These are phyloP conservation scores for Trypanosoma brucei DNA, from an alignment of 208 protist genomes.

Conservation along the genomic window DNA sequence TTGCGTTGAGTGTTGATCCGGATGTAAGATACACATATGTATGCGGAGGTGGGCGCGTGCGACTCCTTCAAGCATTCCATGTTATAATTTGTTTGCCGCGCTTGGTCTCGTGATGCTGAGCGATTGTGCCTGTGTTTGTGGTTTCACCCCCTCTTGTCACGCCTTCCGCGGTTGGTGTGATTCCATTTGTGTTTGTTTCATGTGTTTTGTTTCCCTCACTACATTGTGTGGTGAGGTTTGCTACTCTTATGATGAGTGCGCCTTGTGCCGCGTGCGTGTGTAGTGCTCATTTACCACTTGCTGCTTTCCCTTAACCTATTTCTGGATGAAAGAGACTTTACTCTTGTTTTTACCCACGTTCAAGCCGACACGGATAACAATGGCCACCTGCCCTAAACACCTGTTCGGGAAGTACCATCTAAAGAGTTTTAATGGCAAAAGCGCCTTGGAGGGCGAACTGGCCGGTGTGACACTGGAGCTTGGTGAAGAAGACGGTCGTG, in stretches of 20 bases:
- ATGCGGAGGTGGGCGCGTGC: neutral
- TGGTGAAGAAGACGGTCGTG: conserved; percentile 24
- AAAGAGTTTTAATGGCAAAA: conserved; percentile 6
- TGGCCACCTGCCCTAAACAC: neutral
- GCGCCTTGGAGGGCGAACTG: neutral
- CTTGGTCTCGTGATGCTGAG: neutral
- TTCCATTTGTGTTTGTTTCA: too few species aligned
- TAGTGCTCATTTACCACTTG: too few species aligned
- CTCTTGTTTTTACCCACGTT: neutral
- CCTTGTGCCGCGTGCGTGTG: too few species aligned
- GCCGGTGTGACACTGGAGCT: conserved; percentile 4
- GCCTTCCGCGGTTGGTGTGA: too few species aligned
- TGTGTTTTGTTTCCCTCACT: too few species aligned
- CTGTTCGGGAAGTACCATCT: conserved; percentile 6
- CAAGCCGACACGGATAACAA: conserved; percentile 1
- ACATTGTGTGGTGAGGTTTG: too few species aligned
- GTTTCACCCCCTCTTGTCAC: too few species aligned
- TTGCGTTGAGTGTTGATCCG: neutral
- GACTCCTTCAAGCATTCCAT: neutral
- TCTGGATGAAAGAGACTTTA: neutral
- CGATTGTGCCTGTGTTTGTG: too few species aligned
- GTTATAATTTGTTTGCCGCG: neutral
- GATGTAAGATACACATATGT: neutral
- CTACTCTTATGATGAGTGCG: too few species aligned
- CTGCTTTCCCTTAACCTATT: neutral